Percentiles rank a stretch among this genome's conserved stretches.
Conservation (phyloP, 805 yeast genomes). For the Huiozyma sinensis region DNA sequence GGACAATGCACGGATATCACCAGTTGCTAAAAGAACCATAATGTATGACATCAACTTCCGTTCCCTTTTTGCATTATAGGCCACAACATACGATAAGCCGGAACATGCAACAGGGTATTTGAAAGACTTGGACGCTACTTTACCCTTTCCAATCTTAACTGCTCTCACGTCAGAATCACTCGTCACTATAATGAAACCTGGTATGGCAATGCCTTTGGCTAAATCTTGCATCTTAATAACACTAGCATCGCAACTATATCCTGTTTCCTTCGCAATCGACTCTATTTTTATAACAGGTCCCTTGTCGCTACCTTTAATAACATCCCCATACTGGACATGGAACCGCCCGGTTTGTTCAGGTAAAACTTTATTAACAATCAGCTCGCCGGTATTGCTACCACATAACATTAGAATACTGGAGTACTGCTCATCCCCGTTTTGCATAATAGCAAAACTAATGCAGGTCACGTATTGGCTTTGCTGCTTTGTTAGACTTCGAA, state of each 20-base stretch:
- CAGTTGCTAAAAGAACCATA: slow-evolving; percentile 36
- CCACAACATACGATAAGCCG: slow-evolving; percentile 41
- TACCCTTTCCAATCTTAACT: slow-evolving; percentile 47
- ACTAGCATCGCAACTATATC: slow-evolving; percentile 56
- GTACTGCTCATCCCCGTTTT: slow-evolving; percentile 52
- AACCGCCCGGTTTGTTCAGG: slow-evolving; percentile 58
- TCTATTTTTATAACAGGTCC: slow-evolving; percentile 43
- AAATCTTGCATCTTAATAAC: slow-evolving; percentile 46
- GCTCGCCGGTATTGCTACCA: slow-evolving; percentile 71
- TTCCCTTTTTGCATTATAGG: slow-evolving; percentile 9
- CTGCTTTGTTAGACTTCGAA: slow-evolving; percentile 17
- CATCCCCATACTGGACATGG: slow-evolving; percentile 40
- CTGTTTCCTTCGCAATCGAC: slow-evolving; percentile 48
- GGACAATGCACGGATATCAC: slow-evolving; percentile 36
- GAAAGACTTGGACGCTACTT: slow-evolving; percentile 52
- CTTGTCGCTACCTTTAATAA: slow-evolving; percentile 37
- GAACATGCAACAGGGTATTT: slow-evolving; percentile 35
- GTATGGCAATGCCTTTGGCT: slow-evolving; percentile 48
- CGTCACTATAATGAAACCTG: slow-evolving; percentile 49
- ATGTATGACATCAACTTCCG: slow-evolving; percentile 37
- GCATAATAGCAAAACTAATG: slow-evolving; percentile 66
- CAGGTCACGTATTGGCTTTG: slow-evolving; percentile 37
- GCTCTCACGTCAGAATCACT: slow-evolving; percentile 55
- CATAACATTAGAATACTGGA: slow-evolving; percentile 63
- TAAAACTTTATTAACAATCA: slow-evolving; percentile 50